Evolutionary conservation across 441 rosid species (phyloP).

Genomic region (Lagerstroemia fauriei): DNA sequence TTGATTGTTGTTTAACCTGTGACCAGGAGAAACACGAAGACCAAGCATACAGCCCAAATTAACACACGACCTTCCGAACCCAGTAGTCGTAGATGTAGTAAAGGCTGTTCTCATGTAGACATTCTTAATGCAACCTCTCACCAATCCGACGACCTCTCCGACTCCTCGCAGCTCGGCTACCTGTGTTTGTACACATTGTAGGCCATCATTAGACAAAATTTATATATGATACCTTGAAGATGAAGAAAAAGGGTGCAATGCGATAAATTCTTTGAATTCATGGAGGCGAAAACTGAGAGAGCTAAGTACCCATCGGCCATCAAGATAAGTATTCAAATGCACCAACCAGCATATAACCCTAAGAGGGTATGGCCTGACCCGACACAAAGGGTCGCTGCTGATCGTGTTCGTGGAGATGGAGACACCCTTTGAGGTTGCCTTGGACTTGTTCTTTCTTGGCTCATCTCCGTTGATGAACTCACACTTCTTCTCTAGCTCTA

Average conservation of each 20-base stretch:
- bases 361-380: conserved; percentile 53
- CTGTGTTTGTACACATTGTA: conserved; percentile 36
- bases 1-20: conserved; percentile 36
- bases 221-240: no score
- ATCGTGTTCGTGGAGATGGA: conserved; percentile 49
- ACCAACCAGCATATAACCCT: conserved; percentile 57
- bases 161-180: conserved; percentile 54
- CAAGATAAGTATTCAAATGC: no score
- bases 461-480: conserved; percentile 36
- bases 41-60: conserved; percentile 61
- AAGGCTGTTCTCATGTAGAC: conserved; percentile 12
- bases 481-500: conserved; percentile 60
- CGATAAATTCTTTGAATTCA: no score
- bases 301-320: no score
- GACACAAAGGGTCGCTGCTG: conserved; percentile 50
- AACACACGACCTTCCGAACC: conserved; percentile 33
- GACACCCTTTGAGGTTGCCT: conserved; percentile 33
- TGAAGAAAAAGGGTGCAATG: no score
- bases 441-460: background rate
- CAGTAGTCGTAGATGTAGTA: conserved; percentile 33
- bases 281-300: background rate
- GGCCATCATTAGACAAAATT: no score
- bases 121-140: conserved; percentile 63
- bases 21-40: conserved; percentile 57
- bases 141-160: conserved; percentile 62